Base-by-base conservation (phyloP, 495 filamentous ascomycete species). In the Astrothelium macrocarpum region DNA sequence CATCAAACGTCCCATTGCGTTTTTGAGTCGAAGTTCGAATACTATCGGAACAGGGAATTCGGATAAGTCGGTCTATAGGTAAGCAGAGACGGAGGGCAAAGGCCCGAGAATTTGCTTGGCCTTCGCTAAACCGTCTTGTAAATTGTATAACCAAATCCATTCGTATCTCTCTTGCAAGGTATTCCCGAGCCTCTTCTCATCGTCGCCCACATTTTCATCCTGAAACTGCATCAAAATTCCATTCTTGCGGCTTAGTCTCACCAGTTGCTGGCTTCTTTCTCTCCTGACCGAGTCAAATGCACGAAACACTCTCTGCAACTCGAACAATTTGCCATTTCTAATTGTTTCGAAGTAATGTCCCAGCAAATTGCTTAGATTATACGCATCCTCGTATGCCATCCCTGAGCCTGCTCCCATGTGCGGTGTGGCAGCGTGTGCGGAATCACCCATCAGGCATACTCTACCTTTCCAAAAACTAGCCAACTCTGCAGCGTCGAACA, bases 181-280 rank as follows among this genome's bases (percentile, higher is more conserved):
- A 32, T 16, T 16, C 11, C 5, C 34, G 26, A 68, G 61, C 2
- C 28, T 25, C 29, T 63, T 20, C 16, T 66, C 16, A 10, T 64
- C 31, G 16, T 60, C 60, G 0, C 62, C 42, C 7, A 61, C 29
- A 76, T 81, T 1, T 65, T 70, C 18, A 83, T 77, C 1, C 84
- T 73, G 49, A 68, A 71, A 66, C 83, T 79, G 12, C 76, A 79
- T 14, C 84, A 70, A 1, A 71, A 72, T 29, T 68, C 63, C 43
- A 73, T 68, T 4, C 73, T 66, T 14, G 64, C 29, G 61, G 75
- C 74, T 58, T 75, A 78, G 3, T 64, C 69, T 42, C 62, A 56
- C 49, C 2, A 56, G 49, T 10, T 5, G 12, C 29, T 56, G 25
- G 1, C 5, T 16, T 56, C 49, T 26, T 25, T 56, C 25, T 29